phyloP scores from a whole-genome alignment of 2,329 filamentous ascomycete genomes.

The Talaromyces funiculosus region DNA sequence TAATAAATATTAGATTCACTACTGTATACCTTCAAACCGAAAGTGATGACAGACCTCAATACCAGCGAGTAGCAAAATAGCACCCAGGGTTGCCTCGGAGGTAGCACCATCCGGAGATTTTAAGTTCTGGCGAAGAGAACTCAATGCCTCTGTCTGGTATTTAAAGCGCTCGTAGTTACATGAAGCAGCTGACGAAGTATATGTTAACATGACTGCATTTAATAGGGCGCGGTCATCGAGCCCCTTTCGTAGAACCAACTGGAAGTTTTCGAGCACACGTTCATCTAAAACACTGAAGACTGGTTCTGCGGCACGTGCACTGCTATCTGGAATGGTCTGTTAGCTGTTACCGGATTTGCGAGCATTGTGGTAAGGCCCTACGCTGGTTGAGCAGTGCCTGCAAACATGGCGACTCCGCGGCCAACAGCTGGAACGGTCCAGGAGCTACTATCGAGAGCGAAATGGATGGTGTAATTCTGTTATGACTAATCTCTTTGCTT shows the following conservation, averaged over 20 bases:
- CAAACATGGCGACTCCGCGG: constrained; percentile 10
- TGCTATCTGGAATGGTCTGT: constrained; percentile 20
- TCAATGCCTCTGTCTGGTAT: constrained; percentile 32
- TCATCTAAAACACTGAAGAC: constrained; percentile 35
- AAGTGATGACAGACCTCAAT: constrained; percentile 33
- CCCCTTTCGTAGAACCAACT: constrained; percentile 29
- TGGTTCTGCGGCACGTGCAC: constrained; percentile 26
- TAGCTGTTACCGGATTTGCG: neutral
- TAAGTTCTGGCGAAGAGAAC: constrained; percentile 33
- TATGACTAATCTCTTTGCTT: neutral
- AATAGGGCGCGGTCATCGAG: constrained; percentile 34
- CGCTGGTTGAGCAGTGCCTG: constrained; percentile 5
- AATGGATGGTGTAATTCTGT: neutral
- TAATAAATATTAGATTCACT: neutral
- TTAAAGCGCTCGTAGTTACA: constrained; percentile 30
- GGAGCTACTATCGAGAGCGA: neutral
- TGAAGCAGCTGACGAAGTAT: constrained; percentile 28
- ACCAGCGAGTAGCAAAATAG: constrained; percentile 41
- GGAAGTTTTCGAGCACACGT: constrained; percentile 36
- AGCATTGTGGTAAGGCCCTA: neutral
- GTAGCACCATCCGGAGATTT: constrained; percentile 21
- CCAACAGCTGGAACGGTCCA: constrained; percentile 12
- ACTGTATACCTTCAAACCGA: neutral
- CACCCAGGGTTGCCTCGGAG: constrained; percentile 36
- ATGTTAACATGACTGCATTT: constrained; percentile 38